These are phyloP conservation scores for Phytophthora pini DNA, from an alignment of 352 stramenopile species.

Conservation along the genomic window DNA sequence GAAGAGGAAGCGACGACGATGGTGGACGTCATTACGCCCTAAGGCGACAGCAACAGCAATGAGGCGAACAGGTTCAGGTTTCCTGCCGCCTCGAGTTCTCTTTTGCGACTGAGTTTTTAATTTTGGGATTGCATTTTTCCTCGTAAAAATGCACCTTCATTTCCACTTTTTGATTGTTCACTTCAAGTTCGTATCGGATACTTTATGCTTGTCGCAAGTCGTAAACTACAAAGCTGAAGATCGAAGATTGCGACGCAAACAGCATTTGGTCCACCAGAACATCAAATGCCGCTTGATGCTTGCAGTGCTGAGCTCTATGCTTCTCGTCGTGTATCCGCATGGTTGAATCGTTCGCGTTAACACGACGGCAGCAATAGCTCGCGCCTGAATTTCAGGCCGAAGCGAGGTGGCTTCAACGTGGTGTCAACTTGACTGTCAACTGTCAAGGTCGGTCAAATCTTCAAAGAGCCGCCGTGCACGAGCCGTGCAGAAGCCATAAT, in stretches of 20 bases:
- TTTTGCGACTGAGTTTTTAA: slow-evolving; percentile 14
- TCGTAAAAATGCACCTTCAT: slow-evolving; percentile 9
- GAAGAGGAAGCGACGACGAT: slow-evolving; percentile 19
- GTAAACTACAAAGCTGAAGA: slow-evolving; percentile 13
- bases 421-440: slow-evolving; percentile 3
- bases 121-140: slow-evolving; percentile 12
- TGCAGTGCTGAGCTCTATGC: not conserved
- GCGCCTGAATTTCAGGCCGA: no score
- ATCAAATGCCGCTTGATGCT: not conserved
- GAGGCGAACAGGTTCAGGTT: not conserved
- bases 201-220: slow-evolving; percentile 9
- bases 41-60: slow-evolving; percentile 3
- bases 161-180: slow-evolving; percentile 5
- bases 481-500: slow-evolving; percentile 20
- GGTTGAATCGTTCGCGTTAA: slow-evolving; percentile 4
- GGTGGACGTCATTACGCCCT: slow-evolving; percentile 44
- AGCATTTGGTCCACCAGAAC: not conserved
- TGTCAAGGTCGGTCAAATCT: slow-evolving; percentile 14
- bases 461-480: slow-evolving; percentile 20
- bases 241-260: slow-evolving; percentile 3
- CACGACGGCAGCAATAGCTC: not conserved
- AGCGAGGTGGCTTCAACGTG: slow-evolving; percentile 5
- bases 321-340: slow-evolving; percentile 1
- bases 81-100: not conserved
- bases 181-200: not conserved